A percentile compares a stretch with the other conserved stretches of the same genome.
Conservation (phyloP, 352 stramenopile species). For the Phytophthora melonis region DNA sequence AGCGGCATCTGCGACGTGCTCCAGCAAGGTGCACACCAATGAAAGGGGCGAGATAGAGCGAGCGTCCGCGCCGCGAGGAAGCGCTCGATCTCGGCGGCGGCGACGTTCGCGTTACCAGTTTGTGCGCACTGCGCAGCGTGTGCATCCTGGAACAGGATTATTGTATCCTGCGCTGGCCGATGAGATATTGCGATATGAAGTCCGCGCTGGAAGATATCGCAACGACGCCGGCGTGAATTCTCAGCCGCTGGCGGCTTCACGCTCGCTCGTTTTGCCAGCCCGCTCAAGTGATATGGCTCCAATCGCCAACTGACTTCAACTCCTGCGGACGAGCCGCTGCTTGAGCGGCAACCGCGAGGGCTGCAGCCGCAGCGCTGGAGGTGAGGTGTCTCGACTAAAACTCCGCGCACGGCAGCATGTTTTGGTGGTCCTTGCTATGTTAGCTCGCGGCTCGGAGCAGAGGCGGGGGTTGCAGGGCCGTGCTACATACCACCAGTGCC, state of each 20-base stretch:
- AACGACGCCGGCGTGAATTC: neutral
- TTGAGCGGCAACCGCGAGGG: slow-evolving; percentile 1
- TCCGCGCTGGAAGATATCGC: slow-evolving; percentile 18
- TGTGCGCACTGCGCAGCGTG: neutral
- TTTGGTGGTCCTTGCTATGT: slow-evolving; percentile 24
- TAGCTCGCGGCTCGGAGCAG: neutral
- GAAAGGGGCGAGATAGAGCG: slow-evolving; percentile 41
- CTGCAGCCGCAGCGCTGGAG: slow-evolving; percentile 1
- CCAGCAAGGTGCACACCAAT: slow-evolving; percentile 14
- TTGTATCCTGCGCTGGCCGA: slow-evolving; percentile 28
- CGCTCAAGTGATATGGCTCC: slow-evolving; percentile 15
- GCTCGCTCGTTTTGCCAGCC: slow-evolving; percentile 1
- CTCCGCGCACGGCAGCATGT: neutral
- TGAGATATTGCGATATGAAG: slow-evolving; percentile 28
- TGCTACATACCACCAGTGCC: neutral
- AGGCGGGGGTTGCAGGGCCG: neutral
- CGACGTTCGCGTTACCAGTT: slow-evolving; percentile 9
- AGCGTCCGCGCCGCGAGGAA: slow-evolving; percentile 12
- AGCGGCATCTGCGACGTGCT: slow-evolving; percentile 38
- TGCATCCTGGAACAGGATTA: slow-evolving; percentile 7
- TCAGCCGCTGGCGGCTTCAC: neutral
- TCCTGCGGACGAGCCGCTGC: slow-evolving; percentile 14
- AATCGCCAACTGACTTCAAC: slow-evolving; percentile 33
- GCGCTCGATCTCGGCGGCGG: neutral
- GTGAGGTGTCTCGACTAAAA: slow-evolving; percentile 13